Base-by-base conservation (phyloP, 2,329 filamentous ascomycete species). In the Alternaria sp. region DNA sequence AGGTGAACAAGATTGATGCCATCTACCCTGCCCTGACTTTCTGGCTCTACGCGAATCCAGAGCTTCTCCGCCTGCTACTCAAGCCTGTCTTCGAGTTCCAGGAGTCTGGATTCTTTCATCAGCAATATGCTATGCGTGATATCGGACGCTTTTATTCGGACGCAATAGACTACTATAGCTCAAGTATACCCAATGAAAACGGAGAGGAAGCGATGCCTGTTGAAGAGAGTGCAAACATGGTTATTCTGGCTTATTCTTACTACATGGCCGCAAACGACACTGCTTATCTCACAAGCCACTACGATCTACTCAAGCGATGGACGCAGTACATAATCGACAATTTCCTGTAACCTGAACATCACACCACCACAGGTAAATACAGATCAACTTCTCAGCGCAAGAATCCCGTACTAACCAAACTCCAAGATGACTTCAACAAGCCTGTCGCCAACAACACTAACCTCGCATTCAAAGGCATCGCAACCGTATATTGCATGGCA, bases 41-140 rank as follows among this genome's bases (percentile, higher is more conserved):
- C 11, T 51, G 49, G 49, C 34, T 51, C 13, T 51, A 51, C 11
- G 49, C 49, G 6, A 41, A 51, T 13, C 49, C 49, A n/a, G 49
- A 51, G n/a, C 49, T 51, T 37, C 36, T 51, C 2, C 49, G 36
- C 49, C 10, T 51, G n/a, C n/a, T 51, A 3, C 49, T 51, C 17
- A 37, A 39, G 26, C 36, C 49, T 11, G n/a, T 51, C 14, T 31
- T 41, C 26, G 49, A 51, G 36, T 51, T 39, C 7, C 24, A 51
- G 3, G 49, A 51, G 11, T 37, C 34, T 4, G 31, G 49, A 28
- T 26, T 51, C 1, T 51, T 41, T 13, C n/a, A 51, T 2, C 17
- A 51, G 0, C 34, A 14, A 51, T 51, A 40, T 9, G 33, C 49
- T 17, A 51, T 51, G 49, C 49, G 29, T 34, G 49, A 51, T 10